Conservation (phyloP, 2,329 filamentous ascomycete genomes). For the Gaeumannomyces sp. region DNA sequence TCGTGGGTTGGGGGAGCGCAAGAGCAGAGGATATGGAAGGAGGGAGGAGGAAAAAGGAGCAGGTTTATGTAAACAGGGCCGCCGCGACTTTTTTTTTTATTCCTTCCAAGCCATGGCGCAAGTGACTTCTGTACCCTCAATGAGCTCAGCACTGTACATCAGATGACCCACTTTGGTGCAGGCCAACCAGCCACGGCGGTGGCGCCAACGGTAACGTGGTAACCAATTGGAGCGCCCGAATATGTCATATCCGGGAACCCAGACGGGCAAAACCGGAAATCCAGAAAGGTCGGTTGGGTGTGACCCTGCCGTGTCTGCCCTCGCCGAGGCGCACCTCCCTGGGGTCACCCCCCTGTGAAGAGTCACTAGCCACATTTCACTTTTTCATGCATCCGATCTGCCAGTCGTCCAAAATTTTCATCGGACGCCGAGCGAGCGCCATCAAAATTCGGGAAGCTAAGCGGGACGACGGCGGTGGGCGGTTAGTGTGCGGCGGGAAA, state of each 20-base stretch:
- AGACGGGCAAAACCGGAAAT: conserved; percentile 5
- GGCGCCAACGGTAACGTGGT: background rate
- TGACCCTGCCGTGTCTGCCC: too few species aligned
- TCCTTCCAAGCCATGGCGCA: background rate
- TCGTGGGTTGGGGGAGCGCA: background rate
- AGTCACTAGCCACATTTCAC: background rate
- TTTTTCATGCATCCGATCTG: background rate
- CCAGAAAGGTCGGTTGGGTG: background rate
- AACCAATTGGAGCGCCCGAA: conserved; percentile 1
- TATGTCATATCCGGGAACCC: background rate
- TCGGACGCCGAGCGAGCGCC: background rate
- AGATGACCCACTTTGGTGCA: background rate
- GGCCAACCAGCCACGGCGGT: conserved; percentile 3
- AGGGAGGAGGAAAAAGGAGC: conserved; percentile 3
- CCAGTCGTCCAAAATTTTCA: background rate
- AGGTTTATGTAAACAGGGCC: conserved; percentile 9
- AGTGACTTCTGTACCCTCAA: background rate
- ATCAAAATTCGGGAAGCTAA: background rate
- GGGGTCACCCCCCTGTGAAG: background rate
- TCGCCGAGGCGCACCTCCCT: too few species aligned
- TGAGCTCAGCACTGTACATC: conserved; percentile 1
- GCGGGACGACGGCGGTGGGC: background rate
- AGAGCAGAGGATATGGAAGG: conserved; percentile 1
- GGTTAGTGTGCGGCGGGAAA: background rate
- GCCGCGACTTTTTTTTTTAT: conserved; percentile 9